Base-by-base conservation (phyloP, 352 stramenopile genomes). In the Phytophthora citrophthora region DNA sequence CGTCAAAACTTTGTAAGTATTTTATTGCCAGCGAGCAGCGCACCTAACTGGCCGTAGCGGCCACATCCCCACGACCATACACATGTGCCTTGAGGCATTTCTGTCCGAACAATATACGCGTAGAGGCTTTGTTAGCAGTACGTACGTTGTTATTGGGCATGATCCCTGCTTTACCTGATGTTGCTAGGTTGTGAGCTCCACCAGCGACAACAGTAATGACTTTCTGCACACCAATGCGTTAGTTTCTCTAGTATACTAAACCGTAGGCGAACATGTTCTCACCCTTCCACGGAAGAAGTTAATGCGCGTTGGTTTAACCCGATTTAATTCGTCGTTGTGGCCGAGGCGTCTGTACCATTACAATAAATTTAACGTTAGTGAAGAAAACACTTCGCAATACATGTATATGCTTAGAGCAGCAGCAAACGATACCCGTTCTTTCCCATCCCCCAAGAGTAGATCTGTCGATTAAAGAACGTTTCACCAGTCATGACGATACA, bases 401-500 rank as follows among this genome's bases (percentile, higher is more conserved):
- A 20, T 20, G 20, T 34, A 13, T 34, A 13, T 10, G 44, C 18
- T 5, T 4, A 40, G 5, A 31, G 12, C 11, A 24, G 2, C 41
- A 36, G 3, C 7, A 61, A 24, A 38, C 2, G 16, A 23, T 72
- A 94, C 86, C 86, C 86, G 20, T 90, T 87, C 11, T 54, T 51
- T 11, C 84, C 86, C 15, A 74, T 66, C 3, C 86, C 86, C 86
- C 86, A 94, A 3, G 86, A 88, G 59, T 90, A 90, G n/a, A 94
- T 81, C 65, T 94, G 86, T 1, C 81, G 76, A 69, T 88, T 90
- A 31, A 81, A 85, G 12, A 79, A 73, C 1, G 81, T 83, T 52
- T 91, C 84, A 1, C 83, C 84, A 15, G 77, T 79, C 54, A 91
- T 72, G 3, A 66, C 79, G 32, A 91, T 55, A 3, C 84, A 94